A percentile compares a stretch with the other conserved stretches of the same genome.
Evolutionary conservation across 1,284 basidiomycete genomes (phyloP).

Genomic region (Mycosarcoma mackinlayi): DNA sequence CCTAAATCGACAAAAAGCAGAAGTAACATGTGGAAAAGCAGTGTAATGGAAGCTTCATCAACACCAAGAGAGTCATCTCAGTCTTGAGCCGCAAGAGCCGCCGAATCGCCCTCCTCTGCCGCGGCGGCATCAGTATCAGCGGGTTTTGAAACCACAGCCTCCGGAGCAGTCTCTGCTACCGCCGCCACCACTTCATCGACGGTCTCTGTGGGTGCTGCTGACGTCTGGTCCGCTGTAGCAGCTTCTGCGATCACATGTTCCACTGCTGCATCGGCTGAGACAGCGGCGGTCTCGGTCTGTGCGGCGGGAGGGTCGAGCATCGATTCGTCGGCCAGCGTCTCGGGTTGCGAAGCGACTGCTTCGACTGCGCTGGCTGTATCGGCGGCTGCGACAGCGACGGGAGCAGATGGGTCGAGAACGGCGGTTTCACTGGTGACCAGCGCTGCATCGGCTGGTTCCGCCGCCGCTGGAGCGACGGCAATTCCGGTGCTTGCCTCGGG

Average conservation of each 20-base stretch:
- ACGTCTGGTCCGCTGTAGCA: background rate
- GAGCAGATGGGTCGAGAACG: too few species aligned
- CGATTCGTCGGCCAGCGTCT: constrained; percentile 5
- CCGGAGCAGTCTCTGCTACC: constrained; percentile 2
- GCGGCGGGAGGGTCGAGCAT: constrained; percentile 11
- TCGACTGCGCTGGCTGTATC: constrained; percentile 7
- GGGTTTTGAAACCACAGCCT: background rate
- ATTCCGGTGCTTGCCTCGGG: constrained; percentile 7
- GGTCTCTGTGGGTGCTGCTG: background rate
- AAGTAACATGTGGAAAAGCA: too few species aligned
- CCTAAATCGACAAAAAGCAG: too few species aligned
- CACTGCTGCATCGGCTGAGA: background rate
- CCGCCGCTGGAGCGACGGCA: background rate
- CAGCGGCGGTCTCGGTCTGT: background rate
- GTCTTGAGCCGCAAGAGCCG: too few species aligned
- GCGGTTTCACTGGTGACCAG: too few species aligned
- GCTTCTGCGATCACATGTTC: background rate
- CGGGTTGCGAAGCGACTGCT: constrained; percentile 5
- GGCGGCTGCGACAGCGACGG: background rate
- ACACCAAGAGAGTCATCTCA: too few species aligned
- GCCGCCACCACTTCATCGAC: constrained; percentile 4
- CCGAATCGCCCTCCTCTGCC: background rate
- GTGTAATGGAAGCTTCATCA: too few species aligned
- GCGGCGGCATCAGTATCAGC: background rate
- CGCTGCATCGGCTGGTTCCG: background rate